Evolutionary conservation across 352 stramenopile genomes (phyloP), one percentile per base, ranked within the genome.

Genomic region (Pelagophyceae sp.): DNA sequence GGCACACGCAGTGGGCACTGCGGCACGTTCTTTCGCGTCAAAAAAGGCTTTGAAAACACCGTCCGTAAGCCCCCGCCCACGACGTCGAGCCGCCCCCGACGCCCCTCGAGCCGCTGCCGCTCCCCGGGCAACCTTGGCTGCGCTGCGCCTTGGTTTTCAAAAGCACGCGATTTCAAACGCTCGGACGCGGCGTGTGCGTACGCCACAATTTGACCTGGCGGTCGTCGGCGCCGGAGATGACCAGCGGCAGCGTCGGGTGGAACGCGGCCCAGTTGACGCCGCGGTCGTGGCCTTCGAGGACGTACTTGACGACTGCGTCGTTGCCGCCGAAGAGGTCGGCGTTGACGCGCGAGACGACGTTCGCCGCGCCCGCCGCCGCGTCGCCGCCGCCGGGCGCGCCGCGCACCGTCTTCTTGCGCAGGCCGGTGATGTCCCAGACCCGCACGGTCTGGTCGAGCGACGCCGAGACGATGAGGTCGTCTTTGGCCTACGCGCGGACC

Each of bases 201-300:
- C 87, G 83, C 96, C 96, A 99, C n/a, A 99, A 87, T 87, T 98
- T 98, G 75, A 98, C 95, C 84, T 99, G 95, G 64, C 96, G 92
- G 85, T 99, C 97, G 89, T 99, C 97, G 11, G 97, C 96, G 27
- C 95, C 97, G 50, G 91, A 98, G 45, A 98, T 94, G 78, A 99
- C 96, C 20, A 99, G 87, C 54, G 96, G 96, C 50, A 99, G 86
- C 50, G 93, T 98, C 19, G 95, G 95, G 88, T 99, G 96, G 86
- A 99, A 99, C 65, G 90, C 91, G 0, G 96, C 97, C 96, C 97
- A 99, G 86, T 99, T 99, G 15, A 99, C 97, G 77, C 97, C 96
- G 70, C 96, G 91, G 84, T 99, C 96, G 82, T 99, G 97, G 77
- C 96, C 96, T 77, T 99, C 96, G 38, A 99, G 90, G 15, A 99